Conservation (phyloP, 345 rosid genomes). For the Salix dunnii region DNA sequence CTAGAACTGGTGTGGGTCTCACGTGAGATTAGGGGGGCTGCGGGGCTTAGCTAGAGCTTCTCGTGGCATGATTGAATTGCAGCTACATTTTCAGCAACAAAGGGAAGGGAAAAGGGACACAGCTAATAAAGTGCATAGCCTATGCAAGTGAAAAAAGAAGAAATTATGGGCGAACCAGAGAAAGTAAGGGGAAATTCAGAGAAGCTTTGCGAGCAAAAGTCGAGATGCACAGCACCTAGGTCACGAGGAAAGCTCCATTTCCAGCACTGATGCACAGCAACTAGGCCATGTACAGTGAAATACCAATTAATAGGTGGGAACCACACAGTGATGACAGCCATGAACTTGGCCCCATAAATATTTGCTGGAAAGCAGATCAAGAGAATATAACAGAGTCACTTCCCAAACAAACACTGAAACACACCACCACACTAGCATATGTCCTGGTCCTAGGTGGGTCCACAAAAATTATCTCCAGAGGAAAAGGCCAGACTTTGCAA, state of each 20-base stretch:
- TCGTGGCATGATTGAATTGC: not conserved
- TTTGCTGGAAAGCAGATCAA: conserved; percentile 49
- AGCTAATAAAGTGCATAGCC: not conserved
- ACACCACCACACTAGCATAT: not conserved
- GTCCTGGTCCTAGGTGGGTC: not conserved
- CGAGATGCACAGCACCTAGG: not conserved
- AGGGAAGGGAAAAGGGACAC: not conserved
- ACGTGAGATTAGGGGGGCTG: not conserved
- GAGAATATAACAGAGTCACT: conserved; percentile 28
- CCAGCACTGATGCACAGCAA: conserved; percentile 4
- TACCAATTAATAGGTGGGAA: conserved; percentile 15
- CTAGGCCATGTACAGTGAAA: conserved; percentile 15
- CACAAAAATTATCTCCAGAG: not conserved
- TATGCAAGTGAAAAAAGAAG: too few species aligned
- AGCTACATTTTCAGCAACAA: not conserved
- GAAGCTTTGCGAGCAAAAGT: not conserved
- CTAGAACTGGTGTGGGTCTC: not conserved
- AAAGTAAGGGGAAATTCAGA: not conserved
- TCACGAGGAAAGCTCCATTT: conserved; percentile 6
- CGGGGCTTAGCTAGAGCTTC: not conserved
- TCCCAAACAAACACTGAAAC: not conserved
- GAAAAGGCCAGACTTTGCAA: not conserved
- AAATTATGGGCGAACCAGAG: not conserved
- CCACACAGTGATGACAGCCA: conserved; percentile 23
- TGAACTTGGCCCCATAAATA: conserved; percentile 21